Evolutionary conservation across 306 rosid species (phyloP).

Genomic region (Castanospermum australe): DNA sequence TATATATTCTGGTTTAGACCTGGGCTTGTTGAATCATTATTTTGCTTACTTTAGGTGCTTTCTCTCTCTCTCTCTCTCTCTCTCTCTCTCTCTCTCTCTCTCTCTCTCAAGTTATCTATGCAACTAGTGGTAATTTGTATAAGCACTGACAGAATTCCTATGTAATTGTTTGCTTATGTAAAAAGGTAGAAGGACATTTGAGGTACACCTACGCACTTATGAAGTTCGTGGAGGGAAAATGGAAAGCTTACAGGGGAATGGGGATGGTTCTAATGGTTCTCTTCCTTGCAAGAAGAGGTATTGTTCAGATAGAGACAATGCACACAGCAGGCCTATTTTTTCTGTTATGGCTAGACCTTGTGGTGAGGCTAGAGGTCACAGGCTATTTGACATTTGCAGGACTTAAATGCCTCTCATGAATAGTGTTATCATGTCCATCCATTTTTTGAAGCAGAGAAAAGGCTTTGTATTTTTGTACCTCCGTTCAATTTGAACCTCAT

Average conservation of each 20-base stretch:
- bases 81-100: too few species aligned
- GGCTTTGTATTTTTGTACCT: conserved; percentile 1
- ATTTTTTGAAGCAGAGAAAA: neutral
- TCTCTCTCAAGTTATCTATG: neutral
- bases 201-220: conserved; percentile 67
- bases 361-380: conserved; percentile 72
- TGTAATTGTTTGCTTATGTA: neutral
- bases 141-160: conserved; percentile 6
- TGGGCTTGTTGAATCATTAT: neutral
- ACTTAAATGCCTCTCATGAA: conserved; percentile 49
- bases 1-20: neutral
- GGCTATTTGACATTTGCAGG: conserved; percentile 78
- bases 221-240: conserved; percentile 68
- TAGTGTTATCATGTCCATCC: neutral
- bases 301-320: conserved; percentile 45
- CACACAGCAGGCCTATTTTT: conserved; percentile 26
- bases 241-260: conserved; percentile 31
- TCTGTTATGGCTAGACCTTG: conserved; percentile 57
- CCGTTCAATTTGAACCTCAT: neutral
- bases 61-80: too few species aligned
- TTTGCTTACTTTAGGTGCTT: neutral
- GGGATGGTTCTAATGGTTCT: conserved; percentile 35
- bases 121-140: neutral
- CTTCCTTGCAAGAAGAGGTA: conserved; percentile 73
- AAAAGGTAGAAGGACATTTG: conserved; percentile 82